Evolutionary conservation across 179 eudicot genomes (phyloP).

Genomic region (Actinidia arguta): DNA sequence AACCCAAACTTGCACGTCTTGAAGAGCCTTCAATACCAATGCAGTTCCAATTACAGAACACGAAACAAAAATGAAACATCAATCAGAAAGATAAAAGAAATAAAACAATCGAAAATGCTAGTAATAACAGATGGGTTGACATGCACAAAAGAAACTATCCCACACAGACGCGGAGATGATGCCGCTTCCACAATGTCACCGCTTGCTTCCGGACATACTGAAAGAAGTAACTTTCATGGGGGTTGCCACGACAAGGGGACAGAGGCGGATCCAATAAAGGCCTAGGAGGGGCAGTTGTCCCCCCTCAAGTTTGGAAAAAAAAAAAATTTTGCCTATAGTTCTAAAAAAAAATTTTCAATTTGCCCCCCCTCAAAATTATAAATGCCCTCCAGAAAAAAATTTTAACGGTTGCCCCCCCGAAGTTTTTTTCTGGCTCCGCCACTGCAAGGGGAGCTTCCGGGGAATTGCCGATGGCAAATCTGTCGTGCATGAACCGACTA

Average conservation of each 20-base stretch:
- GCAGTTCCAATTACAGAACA: no score
- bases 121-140: neutral
- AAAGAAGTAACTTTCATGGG: conserved; percentile 89
- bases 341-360: no score
- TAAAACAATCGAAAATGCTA: neutral
- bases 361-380: no score
- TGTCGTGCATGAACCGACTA: conserved; percentile 96
- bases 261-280: no score
- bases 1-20: neutral
- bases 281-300: no score
- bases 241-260: conserved; percentile 91
- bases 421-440: no score
- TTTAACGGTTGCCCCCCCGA: no score
- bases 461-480: conserved; percentile 62
- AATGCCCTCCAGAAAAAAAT: no score
- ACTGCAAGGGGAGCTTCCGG: conserved; percentile 94
- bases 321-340: no score
- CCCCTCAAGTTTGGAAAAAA: no score
- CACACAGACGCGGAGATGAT: neutral
- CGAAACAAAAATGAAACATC: neutral
- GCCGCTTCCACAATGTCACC: neutral
- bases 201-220: conserved; percentile 66
- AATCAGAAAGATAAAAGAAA: neutral
- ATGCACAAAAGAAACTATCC: neutral
- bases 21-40: neutral